These are phyloP conservation scores for Gynochthodes officinalis DNA, from an alignment of 257 asterid genomes.

Conservation along the genomic window DNA sequence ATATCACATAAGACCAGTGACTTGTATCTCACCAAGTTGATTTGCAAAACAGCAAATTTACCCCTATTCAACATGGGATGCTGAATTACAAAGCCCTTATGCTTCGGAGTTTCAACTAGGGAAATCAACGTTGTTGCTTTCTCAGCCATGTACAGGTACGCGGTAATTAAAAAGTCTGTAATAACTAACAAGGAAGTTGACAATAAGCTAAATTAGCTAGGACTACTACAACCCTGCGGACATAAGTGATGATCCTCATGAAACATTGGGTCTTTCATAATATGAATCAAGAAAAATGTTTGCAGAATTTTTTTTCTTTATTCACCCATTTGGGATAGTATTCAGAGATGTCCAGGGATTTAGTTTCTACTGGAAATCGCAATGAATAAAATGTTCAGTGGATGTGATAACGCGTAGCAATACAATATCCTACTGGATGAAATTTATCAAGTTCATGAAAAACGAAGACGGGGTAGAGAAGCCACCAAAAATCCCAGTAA, in stretches of 20 bases:
- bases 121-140: conserved; percentile 45
- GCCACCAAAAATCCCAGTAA: neutral
- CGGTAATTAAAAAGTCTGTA: conserved; percentile 2
- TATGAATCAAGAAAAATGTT: neutral
- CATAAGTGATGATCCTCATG: neutral
- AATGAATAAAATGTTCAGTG: too few relatives aligned
- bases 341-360: too few relatives aligned
- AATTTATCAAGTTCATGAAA: neutral
- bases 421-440: neutral
- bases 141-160: conserved; percentile 66
- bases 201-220: too few relatives aligned
- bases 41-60: conserved; percentile 50
- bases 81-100: conserved; percentile 57
- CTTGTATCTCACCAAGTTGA: conserved; percentile 8
- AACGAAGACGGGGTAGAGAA: neutral
- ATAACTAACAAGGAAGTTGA: too few relatives aligned
- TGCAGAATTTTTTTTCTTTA: neutral
- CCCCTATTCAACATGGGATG: conserved; percentile 53
- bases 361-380: too few relatives aligned
- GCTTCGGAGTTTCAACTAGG: conserved; percentile 63
- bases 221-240: conserved; percentile 18
- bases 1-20: neutral
- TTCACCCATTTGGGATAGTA: too few relatives aligned
- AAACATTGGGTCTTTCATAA: too few relatives aligned
- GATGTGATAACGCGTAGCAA: too few relatives aligned